A percentile compares a stretch with the other conserved stretches of the same genome.
Evolutionary conservation across 73 alveolate species (phyloP).

Genomic region (Symbiodinium natans): DNA sequence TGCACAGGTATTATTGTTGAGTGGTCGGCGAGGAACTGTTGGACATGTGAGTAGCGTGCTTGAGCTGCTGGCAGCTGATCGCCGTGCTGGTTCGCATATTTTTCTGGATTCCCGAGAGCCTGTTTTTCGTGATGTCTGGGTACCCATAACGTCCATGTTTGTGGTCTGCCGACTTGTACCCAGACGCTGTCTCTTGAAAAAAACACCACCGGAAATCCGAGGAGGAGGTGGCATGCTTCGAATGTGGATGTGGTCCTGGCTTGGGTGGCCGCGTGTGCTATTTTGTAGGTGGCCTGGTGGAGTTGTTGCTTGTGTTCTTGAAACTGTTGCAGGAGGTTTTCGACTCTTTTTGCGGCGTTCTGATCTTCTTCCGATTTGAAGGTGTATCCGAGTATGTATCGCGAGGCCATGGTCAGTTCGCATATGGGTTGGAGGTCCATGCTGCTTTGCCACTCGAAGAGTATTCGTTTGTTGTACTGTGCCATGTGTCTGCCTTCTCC

Average conservation of each 20-base stretch:
- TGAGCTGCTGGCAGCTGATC: neutral
- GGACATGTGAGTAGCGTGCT: neutral
- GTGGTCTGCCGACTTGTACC: neutral
- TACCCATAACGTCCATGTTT: neutral
- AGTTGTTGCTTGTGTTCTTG: neutral
- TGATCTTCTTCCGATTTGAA: conserved; percentile 19
- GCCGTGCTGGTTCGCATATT: neutral
- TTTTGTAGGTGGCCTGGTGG: neutral
- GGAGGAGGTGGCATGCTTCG: conserved; percentile 4
- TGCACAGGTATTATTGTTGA: neutral
- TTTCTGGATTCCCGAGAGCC: neutral
- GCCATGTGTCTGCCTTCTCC: neutral
- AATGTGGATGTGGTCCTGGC: neutral
- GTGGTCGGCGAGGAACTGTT: neutral
- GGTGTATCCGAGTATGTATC: conserved; percentile 17
- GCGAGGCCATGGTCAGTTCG: neutral
- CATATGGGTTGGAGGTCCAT: neutral
- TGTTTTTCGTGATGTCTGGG: neutral
- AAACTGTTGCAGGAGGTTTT: neutral
- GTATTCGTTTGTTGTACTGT: neutral
- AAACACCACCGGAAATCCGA: neutral
- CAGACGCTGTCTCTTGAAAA: neutral
- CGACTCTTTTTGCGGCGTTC: neutral
- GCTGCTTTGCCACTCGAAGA: neutral
- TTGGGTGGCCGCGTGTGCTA: neutral